Evolutionary conservation across 73 alveolate genomes (phyloP), one percentile per base, ranked within the genome.

Genomic region (Stentor roeselii): DNA sequence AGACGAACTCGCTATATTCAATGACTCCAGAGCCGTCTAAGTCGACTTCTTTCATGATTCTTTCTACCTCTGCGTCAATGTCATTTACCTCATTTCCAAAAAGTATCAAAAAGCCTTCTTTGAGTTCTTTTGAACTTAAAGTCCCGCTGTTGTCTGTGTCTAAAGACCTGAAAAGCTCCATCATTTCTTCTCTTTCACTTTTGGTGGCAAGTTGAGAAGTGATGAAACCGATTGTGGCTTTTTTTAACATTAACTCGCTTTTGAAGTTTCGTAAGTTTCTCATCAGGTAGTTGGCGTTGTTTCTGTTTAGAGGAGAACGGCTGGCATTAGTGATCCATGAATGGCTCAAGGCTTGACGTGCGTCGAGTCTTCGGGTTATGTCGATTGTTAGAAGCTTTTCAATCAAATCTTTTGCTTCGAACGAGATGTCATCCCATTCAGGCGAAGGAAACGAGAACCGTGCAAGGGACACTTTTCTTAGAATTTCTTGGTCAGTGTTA

Each of bases 201-300:
- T 92, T 94, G 83, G 91, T 76, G 86, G 90, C 86, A 82, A 93
- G 91, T 83, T 94, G 95, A 82, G 91, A 83, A 38, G 93, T 95
- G 75, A 94, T 94, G 93, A 92, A 94, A 37, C 97, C 94, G 61
- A 88, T 87, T 83, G 94, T 95, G 36, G 97, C 98, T 39, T 92
- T 88, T 58, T 94, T 90, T 42, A 94, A 90, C 89, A 92, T 94
- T 58, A 91, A 90, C 60, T 90, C 89, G 59, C 95, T 97, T 32
- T 92, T 67, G 91, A 94, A 94, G 84, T 82, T 92, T 59, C 92
- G 82, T 89, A 94, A 89, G 89, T 94, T 94, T 78, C 87, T 39
- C 37, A 89, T 89, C 36, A 91, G 91, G 27, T 85, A 84, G 36
- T 61, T 50, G 35, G 91, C 94, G 3, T 85, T 86, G 32, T 87